phyloP scores from a whole-genome alignment of 108 stramenopile genomes.

The Conticribra weissflogii region DNA sequence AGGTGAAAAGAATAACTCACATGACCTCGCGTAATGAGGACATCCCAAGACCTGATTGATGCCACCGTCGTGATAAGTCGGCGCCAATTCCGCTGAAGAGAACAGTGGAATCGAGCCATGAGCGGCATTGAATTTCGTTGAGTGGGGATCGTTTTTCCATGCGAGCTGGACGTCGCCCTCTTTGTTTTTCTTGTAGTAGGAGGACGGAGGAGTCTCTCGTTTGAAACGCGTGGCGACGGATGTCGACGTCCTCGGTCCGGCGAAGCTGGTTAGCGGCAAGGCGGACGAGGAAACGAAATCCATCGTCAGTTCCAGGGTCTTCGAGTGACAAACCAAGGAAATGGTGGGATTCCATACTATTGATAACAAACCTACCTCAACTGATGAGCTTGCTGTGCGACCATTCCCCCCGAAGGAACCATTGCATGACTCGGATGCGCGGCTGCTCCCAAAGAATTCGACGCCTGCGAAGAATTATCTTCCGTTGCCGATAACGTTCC shows the following conservation, averaged over 20 bases:
- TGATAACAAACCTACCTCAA: conserved; percentile 22
- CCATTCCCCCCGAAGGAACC: not conserved
- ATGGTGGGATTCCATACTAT: too few species aligned
- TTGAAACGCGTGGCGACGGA: conserved; percentile 32
- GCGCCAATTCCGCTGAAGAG: conserved; percentile 81
- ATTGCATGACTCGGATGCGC: conserved; percentile 4
- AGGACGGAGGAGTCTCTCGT: conserved; percentile 68
- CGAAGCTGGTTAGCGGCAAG: conserved; percentile 16
- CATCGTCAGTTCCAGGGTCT: too few species aligned
- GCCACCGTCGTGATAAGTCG: conserved; percentile 83
- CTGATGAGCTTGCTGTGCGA: conserved; percentile 32
- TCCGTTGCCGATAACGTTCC: too few species aligned
- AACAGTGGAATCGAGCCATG: conserved; percentile 60
- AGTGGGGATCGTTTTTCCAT: conserved; percentile 58
- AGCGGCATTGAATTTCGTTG: conserved; percentile 36
- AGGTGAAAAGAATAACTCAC: conserved; percentile 36
- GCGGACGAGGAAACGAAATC: not conserved
- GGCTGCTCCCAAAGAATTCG: too few species aligned
- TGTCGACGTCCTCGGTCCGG: conserved; percentile 17
- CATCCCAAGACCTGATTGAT: conserved; percentile 82
- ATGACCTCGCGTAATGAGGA: conserved; percentile 87
- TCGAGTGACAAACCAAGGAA: too few species aligned
- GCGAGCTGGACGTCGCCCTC: conserved; percentile 62
- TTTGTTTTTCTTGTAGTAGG: conserved; percentile 61
- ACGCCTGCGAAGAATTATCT: too few species aligned